phyloP scores from a whole-genome alignment of 2,329 filamentous ascomycete genomes.

The Colletotrichum noveboracense region DNA sequence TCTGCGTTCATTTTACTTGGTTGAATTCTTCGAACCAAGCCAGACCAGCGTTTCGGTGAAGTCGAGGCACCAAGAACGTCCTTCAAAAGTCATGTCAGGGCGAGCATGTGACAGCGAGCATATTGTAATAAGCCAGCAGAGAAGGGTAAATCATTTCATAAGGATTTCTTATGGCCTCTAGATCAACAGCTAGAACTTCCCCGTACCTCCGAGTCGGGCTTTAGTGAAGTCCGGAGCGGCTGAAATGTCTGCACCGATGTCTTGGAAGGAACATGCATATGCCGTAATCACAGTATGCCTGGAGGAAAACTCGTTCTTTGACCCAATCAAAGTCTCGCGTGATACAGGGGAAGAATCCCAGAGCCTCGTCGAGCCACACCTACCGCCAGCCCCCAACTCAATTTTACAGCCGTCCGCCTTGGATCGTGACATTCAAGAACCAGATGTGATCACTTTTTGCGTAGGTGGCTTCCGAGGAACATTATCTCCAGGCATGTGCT shows the following conservation, averaged over 20 bases:
- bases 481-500: not conserved
- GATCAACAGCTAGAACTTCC: not conserved
- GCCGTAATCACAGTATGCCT: not conserved
- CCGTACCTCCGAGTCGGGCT: not conserved
- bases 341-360: not conserved
- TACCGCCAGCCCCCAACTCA: not conserved
- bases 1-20: too few relatives aligned
- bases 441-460: not conserved
- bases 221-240: not conserved
- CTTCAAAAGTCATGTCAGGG: not conserved
- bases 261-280: not conserved
- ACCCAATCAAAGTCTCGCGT: not conserved
- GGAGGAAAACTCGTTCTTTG: not conserved
- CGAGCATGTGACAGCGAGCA: not conserved
- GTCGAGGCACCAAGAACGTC: not conserved
- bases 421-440: not conserved
- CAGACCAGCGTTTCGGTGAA: not conserved
- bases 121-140: not conserved
- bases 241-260: not conserved
- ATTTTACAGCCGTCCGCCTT: not conserved
- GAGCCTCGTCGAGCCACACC: not conserved
- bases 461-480: not conserved
- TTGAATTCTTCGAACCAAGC: too few relatives aligned
- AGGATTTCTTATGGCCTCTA: not conserved
- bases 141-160: fast-evolving